phyloP scores from a whole-genome alignment of 2,329 filamentous ascomycete species.

The Verticillium tricorpus region DNA sequence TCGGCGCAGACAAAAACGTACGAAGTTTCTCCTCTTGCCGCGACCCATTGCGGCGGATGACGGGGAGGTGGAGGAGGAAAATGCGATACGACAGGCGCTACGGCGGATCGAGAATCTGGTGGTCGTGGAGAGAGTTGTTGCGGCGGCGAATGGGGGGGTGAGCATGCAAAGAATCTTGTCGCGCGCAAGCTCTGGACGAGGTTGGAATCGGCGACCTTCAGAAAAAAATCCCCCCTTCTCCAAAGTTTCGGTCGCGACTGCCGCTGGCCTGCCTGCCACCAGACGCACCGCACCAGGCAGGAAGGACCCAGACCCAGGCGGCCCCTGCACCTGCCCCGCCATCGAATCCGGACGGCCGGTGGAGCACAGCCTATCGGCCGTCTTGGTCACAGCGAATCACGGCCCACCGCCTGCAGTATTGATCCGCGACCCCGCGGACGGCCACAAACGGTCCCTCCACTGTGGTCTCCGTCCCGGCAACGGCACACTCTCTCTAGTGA shows the following conservation, averaged over 20 bases:
- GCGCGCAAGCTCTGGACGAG: background rate
- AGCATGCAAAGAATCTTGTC: background rate
- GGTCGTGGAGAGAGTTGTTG: background rate
- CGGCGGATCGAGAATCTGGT: background rate
- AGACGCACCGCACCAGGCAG: too few species aligned
- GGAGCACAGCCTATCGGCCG: background rate
- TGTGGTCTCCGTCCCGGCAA: background rate
- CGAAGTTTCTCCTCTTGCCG: slow-evolving; percentile 2
- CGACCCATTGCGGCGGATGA: slow-evolving; percentile 2
- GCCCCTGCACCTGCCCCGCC: background rate
- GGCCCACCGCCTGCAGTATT: background rate
- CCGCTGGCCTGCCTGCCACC: background rate
- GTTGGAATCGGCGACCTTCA: background rate
- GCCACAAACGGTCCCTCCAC: background rate
- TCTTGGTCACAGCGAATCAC: background rate
- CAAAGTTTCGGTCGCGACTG: background rate
- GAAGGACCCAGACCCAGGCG: too few species aligned
- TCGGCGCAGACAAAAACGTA: background rate
- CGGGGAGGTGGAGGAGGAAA: background rate
- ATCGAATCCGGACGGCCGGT: background rate
- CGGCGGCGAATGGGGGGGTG: background rate
- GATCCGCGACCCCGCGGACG: background rate
- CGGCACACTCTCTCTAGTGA: background rate
- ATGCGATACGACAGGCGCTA: background rate
- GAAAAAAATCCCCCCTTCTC: background rate